These are phyloP conservation scores for Pythium aphanidermatum DNA, from an alignment of 352 stramenopile species.

Conservation along the genomic window DNA sequence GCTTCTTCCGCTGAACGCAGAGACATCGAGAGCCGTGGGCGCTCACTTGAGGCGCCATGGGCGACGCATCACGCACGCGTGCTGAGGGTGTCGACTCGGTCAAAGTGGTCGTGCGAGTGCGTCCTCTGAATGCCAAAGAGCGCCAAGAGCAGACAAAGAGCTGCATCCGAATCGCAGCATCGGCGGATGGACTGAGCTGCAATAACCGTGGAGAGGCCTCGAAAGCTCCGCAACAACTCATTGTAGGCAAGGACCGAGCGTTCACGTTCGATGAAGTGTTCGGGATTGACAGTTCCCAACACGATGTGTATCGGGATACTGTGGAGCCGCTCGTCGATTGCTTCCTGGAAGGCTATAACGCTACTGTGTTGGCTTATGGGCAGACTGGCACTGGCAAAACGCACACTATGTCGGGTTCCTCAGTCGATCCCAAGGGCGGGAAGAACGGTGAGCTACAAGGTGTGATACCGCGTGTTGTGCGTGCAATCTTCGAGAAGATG, in stretches of 20 bases:
- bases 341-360: conserved; percentile 84
- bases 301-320: conserved; percentile 67
- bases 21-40: too few relatives aligned
- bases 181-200: conserved; percentile 35
- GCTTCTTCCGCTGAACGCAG: too few relatives aligned
- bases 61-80: conserved; percentile 2
- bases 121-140: conserved; percentile 58
- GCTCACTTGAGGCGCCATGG: too few relatives aligned
- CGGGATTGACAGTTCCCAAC: conserved; percentile 60
- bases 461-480: conserved; percentile 84
- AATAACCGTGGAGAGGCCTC: conserved; percentile 11
- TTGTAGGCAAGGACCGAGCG: conserved; percentile 75
- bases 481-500: conserved; percentile 66
- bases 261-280: conserved; percentile 91
- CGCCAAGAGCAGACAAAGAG: conserved; percentile 66
- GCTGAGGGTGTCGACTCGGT: conserved; percentile 38
- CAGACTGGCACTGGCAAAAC: conserved; percentile 93
- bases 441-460: conserved; percentile 56
- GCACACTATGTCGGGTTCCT: conserved; percentile 89
- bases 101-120: conserved; percentile 72
- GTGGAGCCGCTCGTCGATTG: conserved; percentile 63
- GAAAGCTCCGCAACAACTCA: conserved; percentile 50
- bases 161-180: conserved; percentile 57
- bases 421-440: conserved; percentile 29
- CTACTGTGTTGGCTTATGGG: conserved; percentile 77